Conservation (phyloP, 73 alveolate species). For the Paramecium caudatum region DNA sequence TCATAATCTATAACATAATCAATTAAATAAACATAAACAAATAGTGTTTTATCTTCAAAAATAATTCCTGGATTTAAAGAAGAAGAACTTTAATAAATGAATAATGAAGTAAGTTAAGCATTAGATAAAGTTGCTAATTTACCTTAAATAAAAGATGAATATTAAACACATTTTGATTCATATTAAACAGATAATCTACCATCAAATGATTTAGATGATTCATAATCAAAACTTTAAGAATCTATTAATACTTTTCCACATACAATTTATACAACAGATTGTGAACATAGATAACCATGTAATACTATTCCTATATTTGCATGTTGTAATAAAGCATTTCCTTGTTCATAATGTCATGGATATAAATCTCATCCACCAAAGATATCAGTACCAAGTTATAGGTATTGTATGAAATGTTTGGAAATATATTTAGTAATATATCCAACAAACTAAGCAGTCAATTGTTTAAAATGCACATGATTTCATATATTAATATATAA, state of each 20-base stretch:
- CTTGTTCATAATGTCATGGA: constrained; percentile 75
- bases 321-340: constrained; percentile 74
- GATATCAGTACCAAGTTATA: constrained; percentile 70
- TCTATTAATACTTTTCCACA: constrained; percentile 38
- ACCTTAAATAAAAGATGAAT: neutral
- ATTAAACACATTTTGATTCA: neutral
- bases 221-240: neutral
- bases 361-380: constrained; percentile 57
- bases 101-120: neutral
- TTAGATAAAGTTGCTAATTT: constrained; percentile 3
- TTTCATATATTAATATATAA: neutral
- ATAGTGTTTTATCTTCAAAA: neutral
- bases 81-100: neutral
- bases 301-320: constrained; percentile 74
- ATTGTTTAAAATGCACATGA: constrained; percentile 67
- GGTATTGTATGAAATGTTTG: constrained; percentile 73
- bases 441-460: constrained; percentile 71
- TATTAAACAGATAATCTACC: neutral
- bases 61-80: neutral
- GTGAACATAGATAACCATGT: constrained; percentile 71
- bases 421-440: constrained; percentile 69
- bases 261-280: constrained; percentile 33
- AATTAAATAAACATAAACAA: neutral
- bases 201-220: neutral
- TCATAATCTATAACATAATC: neutral